Evolutionary conservation across 1,139 yeast genomes (phyloP), one percentile per base, ranked within the genome.

Genomic region (Blastobotrys serpentis): DNA sequence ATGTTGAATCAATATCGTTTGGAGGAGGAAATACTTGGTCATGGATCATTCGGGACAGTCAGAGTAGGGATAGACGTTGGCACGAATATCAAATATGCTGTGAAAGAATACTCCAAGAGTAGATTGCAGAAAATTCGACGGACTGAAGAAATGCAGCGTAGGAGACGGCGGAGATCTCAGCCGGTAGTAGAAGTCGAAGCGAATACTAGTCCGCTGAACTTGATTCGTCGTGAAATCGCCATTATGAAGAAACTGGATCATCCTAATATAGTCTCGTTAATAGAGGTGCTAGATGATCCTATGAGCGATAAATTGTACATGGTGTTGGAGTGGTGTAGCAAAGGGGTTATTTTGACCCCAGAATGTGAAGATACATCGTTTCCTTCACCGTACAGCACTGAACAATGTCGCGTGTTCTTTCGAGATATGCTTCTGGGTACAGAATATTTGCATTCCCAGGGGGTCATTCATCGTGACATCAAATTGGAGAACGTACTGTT

Each of bases 401-500:
- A 68, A 45, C 69, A 68, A 52, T 70, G 74, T 53, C 65, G 76
- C 3, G 60, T 70, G 19, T 69, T 62, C 26, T 84, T 92, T 60
- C 75, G 96, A 54, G 97, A 92, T 60, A 89, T 92, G 46, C 75
- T 92, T 6, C 73, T 88, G 26, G 98, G 97, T 0, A 73, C 92
- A 39, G 98, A 92, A 66, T 92, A 90, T 67, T 68, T 92, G 55
- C 98, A 92, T 69, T 76, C 86, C 52, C 96, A 88, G 64, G 98
- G 97, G 1, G 87, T 92, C 43, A 86, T 92, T 14, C 98, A 92
- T 67, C 77, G 98, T 53, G 98, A 92, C 66, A 90, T 92, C 54
- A 92, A 92, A 65, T 96, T 98, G 1, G 97, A 96, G 11, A 92
- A 92, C 62, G 70, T 92, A 44, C 72, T 92, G 47, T 82, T 90